Evolutionary conservation across 2,329 filamentous ascomycete species (phyloP).

Genomic region (Hypoxylon sp.): DNA sequence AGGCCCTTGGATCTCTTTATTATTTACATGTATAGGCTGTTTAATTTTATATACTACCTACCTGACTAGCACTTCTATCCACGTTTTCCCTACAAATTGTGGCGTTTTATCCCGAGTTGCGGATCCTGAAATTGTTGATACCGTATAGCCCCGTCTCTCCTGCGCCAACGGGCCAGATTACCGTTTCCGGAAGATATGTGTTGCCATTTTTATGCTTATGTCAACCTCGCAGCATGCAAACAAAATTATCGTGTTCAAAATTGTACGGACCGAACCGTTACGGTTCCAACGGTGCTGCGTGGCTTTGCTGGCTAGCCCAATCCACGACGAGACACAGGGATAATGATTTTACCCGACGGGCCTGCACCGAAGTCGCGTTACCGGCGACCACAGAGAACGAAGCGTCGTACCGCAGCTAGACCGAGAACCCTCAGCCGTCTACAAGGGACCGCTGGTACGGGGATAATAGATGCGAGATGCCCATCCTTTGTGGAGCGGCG

Average conservation of each 20-base stretch:
- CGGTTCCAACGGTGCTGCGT: constrained; percentile 17
- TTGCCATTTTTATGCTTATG: constrained; percentile 32
- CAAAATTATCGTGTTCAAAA: constrained; percentile 15
- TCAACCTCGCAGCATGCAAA: constrained; percentile 21
- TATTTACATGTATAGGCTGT: constrained; percentile 26
- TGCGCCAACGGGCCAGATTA: constrained; percentile 26
- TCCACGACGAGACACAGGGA: constrained; percentile 30
- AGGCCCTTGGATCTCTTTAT: not conserved
- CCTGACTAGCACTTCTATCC: constrained; percentile 5
- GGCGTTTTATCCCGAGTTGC: constrained; percentile 10
- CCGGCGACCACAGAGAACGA: constrained; percentile 25
- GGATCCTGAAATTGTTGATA: constrained; percentile 1
- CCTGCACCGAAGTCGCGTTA: constrained; percentile 41
- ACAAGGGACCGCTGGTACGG: constrained; percentile 14
- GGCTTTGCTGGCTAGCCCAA: constrained; percentile 27
- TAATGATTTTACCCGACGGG: constrained; percentile 37
- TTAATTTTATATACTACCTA: constrained; percentile 21
- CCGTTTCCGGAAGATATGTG: constrained; percentile 23
- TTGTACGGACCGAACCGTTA: constrained; percentile 30
- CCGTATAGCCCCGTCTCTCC: constrained; percentile 24
- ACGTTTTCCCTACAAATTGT: constrained; percentile 19
- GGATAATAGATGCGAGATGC: constrained; percentile 38
- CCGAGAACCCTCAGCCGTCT: constrained; percentile 20
- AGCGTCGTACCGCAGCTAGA: constrained; percentile 33
- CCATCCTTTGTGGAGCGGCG: constrained; percentile 38